A percentile compares a stretch with the other conserved stretches of the same genome.
Conservation (phyloP, 2,329 filamentous ascomycete species). For the Diaporthe amygdali region DNA sequence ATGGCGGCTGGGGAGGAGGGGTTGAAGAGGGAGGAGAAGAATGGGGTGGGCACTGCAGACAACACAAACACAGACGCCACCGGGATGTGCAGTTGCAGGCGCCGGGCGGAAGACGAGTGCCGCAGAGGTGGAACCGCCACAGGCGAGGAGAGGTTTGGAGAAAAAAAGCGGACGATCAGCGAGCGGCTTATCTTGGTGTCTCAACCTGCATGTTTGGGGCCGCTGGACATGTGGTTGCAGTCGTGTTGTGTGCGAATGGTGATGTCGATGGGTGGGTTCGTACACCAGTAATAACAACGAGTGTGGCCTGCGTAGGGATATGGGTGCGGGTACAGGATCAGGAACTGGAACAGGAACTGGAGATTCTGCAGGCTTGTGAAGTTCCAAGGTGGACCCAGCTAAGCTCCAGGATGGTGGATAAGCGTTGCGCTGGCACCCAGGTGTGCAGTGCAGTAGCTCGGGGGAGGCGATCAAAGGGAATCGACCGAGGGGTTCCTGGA, state of each 20-base stretch:
- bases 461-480: neutral
- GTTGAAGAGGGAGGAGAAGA: neutral
- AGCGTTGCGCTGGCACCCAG: constrained; percentile 9
- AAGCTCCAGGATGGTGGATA: constrained; percentile 8
- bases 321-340: neutral
- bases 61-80: constrained; percentile 5
- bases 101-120: constrained; percentile 16
- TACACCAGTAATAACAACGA: constrained; percentile 13
- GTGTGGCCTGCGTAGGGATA: neutral
- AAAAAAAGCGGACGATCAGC: constrained; percentile 9
- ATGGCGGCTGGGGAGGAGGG: constrained; percentile 6
- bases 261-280: constrained; percentile 5
- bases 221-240: neutral
- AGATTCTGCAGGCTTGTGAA: constrained; percentile 7
- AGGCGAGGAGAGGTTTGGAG: constrained; percentile 1
- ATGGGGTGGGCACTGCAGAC: constrained; percentile 10
- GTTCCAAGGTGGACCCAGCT: constrained; percentile 12
- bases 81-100: constrained; percentile 6
- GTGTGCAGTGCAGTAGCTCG: neutral
- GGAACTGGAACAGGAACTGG: neutral
- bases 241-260: neutral
- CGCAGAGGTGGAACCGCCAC: constrained; percentile 22
- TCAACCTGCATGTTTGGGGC: constrained; percentile 14
- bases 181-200: constrained; percentile 17
- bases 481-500: neutral